phyloP scores from a whole-genome alignment of 805 yeast genomes.

The Candida tallmaniae region DNA sequence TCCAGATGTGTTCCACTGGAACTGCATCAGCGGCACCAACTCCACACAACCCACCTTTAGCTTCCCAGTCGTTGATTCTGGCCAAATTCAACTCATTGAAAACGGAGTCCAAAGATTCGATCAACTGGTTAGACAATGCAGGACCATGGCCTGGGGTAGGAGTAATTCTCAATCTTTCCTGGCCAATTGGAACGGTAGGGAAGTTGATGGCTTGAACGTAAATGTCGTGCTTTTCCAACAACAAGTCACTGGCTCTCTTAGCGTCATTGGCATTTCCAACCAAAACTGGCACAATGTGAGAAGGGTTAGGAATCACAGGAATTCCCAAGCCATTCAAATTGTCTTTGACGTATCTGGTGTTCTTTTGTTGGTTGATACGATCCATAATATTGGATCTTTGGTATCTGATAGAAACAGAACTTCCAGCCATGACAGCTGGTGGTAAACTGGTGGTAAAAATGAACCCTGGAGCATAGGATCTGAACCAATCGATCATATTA shows the following conservation, averaged over 20 bases:
- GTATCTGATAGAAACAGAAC: slow-evolving; percentile 78
- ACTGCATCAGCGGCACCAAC: slow-evolving; percentile 59
- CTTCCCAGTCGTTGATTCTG: slow-evolving; percentile 73
- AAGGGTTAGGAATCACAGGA: slow-evolving; percentile 96
- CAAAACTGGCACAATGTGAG: slow-evolving; percentile 93
- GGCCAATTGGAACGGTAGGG: slow-evolving; percentile 96
- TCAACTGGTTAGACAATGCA: slow-evolving; percentile 68
- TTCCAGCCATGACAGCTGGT: slow-evolving; percentile 97
- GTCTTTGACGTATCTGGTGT: slow-evolving; percentile 80
- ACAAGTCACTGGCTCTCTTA: slow-evolving; percentile 82
- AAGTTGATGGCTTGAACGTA: slow-evolving; percentile 98
- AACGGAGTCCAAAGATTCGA: slow-evolving; percentile 75
- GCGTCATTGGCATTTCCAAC: slow-evolving; percentile 94
- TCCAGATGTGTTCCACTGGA: slow-evolving; percentile 73
- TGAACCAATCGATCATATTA: slow-evolving; percentile 84
- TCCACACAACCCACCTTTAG: slow-evolving; percentile 84
- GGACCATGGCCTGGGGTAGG: slow-evolving; percentile 96
- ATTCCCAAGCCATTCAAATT: slow-evolving; percentile 67
- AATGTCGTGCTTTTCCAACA: slow-evolving; percentile 77
- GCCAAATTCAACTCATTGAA: slow-evolving; percentile 71
- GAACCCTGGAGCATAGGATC: slow-evolving; percentile 96
- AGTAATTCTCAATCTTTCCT: slow-evolving; percentile 95
- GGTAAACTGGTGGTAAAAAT: slow-evolving; percentile 96
- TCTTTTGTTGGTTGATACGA: slow-evolving; percentile 79
- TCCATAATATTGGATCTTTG: slow-evolving; percentile 74